Conservation (phyloP, 1,284 basidiomycete species). For the Trichosporon sp. region DNA sequence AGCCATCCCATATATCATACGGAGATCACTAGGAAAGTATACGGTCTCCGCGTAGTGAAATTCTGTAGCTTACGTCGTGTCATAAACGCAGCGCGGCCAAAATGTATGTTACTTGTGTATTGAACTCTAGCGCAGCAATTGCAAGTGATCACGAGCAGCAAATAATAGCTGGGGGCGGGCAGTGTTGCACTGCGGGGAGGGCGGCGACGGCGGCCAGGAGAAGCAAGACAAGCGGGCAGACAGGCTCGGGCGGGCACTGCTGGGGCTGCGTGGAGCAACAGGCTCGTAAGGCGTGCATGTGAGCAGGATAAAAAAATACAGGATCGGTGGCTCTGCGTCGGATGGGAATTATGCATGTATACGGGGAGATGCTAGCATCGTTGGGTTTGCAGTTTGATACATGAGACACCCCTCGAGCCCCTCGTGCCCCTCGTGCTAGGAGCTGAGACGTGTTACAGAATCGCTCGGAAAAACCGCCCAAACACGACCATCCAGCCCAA, state of each 20-base stretch:
- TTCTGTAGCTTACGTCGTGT: constrained; percentile 4
- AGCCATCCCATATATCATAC: not conserved
- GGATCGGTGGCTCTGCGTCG: not conserved
- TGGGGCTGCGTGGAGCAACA: no score
- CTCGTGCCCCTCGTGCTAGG: not conserved
- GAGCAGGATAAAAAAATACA: not conserved
- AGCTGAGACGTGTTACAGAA: not conserved
- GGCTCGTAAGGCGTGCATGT: not conserved
- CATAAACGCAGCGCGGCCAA: constrained; percentile 1
- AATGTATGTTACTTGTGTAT: constrained; percentile 4
- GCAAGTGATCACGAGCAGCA: no score
- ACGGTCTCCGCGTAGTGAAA: not conserved
- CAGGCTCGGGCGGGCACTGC: not conserved
- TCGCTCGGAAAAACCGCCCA: not conserved
- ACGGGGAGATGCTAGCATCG: not conserved
- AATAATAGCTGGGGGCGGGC: no score
- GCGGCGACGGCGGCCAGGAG: not conserved
- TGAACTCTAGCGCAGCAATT: no score
- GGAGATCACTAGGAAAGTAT: not conserved
- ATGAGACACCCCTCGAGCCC: not conserved
- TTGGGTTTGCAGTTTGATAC: not conserved
- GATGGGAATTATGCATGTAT: not conserved
- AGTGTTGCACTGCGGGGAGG: not conserved
- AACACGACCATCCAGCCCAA: not conserved
- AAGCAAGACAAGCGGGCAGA: not conserved